Conservation (phyloP, 2,329 filamentous ascomycete species). For the Sporothrix brunneoviolacea region DNA sequence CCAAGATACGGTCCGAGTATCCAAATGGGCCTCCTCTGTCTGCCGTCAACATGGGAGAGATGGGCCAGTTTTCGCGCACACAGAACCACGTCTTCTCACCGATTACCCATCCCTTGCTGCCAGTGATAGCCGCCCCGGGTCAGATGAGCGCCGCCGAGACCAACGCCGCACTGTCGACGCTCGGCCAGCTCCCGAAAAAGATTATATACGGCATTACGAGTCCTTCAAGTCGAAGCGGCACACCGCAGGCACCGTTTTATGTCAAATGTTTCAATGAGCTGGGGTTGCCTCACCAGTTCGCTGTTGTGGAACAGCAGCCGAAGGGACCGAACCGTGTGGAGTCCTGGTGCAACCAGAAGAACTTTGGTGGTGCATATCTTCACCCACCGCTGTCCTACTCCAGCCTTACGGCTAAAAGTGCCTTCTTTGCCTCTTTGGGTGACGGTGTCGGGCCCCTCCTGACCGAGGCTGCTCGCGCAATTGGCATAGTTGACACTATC, state of each 20-base stretch:
- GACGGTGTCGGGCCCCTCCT: slow-evolving; percentile 49
- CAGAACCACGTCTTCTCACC: slow-evolving; percentile 83
- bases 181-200: slow-evolving; percentile 73
- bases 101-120: slow-evolving; percentile 77
- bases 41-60: slow-evolving; percentile 79
- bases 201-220: slow-evolving; percentile 76
- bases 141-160: slow-evolving; percentile 83
- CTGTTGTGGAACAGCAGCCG: slow-evolving; percentile 63
- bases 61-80: slow-evolving; percentile 77
- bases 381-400: slow-evolving; percentile 62
- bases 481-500: slow-evolving; percentile 77
- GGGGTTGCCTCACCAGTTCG: slow-evolving; percentile 77
- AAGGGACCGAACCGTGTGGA: slow-evolving; percentile 62
- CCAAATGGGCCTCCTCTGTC: slow-evolving; percentile 67
- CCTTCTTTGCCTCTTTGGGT: slow-evolving; percentile 45
- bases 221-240: slow-evolving; percentile 53
- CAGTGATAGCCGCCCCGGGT: slow-evolving; percentile 77
- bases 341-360: slow-evolving; percentile 62
- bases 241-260: slow-evolving; percentile 75
- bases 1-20: slow-evolving; percentile 62
- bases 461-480: slow-evolving; percentile 69
- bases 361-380: slow-evolving; percentile 77
- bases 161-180: slow-evolving; percentile 68
- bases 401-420: slow-evolving; percentile 49
- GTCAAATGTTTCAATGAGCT: slow-evolving; percentile 78